A percentile compares a stretch with the other conserved stretches of the same genome.
These are phyloP conservation scores for Daedalea quercina DNA, from an alignment of 768 basidiomycete genomes.

Conservation along the genomic window DNA sequence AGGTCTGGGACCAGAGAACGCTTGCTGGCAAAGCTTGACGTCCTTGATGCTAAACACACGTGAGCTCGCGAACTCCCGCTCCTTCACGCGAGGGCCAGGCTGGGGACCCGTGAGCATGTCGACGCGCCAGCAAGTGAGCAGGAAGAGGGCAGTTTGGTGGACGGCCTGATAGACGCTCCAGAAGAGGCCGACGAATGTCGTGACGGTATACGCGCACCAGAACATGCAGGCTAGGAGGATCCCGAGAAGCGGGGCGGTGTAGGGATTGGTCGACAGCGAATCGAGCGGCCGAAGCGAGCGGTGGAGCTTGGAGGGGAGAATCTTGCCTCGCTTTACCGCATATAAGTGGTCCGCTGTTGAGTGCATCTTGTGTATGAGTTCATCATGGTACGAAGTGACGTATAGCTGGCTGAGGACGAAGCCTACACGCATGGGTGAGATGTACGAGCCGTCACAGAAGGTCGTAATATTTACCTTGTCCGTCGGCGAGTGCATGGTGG, in stretches of 20 bases:
- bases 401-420: constrained; percentile 20
- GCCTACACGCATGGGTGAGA: neutral
- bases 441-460: neutral
- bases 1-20: constrained; percentile 16
- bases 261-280: constrained; percentile 4
- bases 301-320: constrained; percentile 16
- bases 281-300: constrained; percentile 12
- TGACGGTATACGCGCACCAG: constrained; percentile 9
- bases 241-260: constrained; percentile 10
- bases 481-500: constrained; percentile 19
- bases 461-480: constrained; percentile 11
- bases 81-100: constrained; percentile 1
- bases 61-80: constrained; percentile 16
- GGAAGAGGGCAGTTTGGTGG: constrained; percentile 7
- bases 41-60: constrained; percentile 15
- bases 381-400: constrained; percentile 18
- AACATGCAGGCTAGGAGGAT: constrained; percentile 10
- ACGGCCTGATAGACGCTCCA: constrained; percentile 15
- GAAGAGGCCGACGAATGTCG: constrained; percentile 5
- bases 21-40: constrained; percentile 16
- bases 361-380: constrained; percentile 13
- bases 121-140: constrained; percentile 18
- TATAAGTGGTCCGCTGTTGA: constrained; percentile 1
- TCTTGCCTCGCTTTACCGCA: constrained; percentile 8
- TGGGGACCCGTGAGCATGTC: constrained; percentile 18